These are phyloP conservation scores for Rhododendron molle DNA, from an alignment of 148 eudicot genomes.

Conservation along the genomic window DNA sequence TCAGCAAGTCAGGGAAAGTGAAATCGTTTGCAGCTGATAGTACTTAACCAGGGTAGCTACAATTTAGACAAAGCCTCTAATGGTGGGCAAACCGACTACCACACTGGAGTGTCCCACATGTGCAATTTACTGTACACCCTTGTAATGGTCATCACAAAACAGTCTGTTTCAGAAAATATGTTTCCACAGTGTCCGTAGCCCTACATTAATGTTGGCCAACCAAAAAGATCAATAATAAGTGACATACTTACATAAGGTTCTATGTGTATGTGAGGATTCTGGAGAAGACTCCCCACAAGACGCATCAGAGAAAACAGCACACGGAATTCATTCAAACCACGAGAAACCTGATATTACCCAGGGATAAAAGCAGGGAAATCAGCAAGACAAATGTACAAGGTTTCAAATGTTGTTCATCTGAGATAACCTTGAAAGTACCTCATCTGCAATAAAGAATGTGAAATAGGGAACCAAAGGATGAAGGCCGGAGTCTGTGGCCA, in stretches of 20 bases:
- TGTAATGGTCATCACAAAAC: not conserved
- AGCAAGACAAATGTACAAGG: not conserved
- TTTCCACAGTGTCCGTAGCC: not conserved
- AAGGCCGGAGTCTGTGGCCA: conserved; percentile 76
- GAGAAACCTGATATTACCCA: conserved; percentile 50
- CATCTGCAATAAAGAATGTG: conserved; percentile 64
- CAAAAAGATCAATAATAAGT: conserved; percentile 1
- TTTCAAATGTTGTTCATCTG: not conserved
- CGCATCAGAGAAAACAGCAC: conserved; percentile 78
- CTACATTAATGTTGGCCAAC: not conserved
- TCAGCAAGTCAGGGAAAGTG: not conserved
- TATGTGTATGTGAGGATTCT: conserved; percentile 66
- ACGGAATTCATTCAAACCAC: conserved; percentile 55
- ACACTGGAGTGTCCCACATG: not conserved
- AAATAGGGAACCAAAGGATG: conserved; percentile 78
- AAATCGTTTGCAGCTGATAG: not conserved
- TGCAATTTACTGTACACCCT: not conserved
- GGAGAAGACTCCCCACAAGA: conserved; percentile 63
- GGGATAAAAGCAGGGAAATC: not conserved
- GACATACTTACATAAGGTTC: conserved; percentile 62
- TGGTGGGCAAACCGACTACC: not conserved
- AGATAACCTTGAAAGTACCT: conserved; percentile 32
- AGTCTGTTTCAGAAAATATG: not conserved
- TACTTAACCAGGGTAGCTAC: not conserved
- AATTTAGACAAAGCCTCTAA: not conserved